Evolutionary conservation across 306 rosid species (phyloP).

Genomic region (Corylus heterophylla): DNA sequence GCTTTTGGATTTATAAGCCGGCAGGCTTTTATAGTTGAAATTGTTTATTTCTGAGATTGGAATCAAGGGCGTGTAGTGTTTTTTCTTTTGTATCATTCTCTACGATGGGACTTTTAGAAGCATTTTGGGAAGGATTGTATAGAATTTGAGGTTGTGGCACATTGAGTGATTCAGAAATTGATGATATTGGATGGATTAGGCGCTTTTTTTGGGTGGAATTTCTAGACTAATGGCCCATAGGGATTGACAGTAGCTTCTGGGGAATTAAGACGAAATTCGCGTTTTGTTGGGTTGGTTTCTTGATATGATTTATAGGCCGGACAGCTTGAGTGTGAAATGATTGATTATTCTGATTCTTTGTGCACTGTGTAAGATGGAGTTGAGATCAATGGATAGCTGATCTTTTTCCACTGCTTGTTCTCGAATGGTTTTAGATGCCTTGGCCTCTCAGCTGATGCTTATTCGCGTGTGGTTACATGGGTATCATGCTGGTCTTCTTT

Average conservation of each 20-base stretch:
- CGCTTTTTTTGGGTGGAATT: not conserved
- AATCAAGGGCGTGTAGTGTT: not conserved
- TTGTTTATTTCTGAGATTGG: not conserved
- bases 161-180: not conserved
- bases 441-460: not conserved
- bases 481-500: not conserved
- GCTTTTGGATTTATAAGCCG: not conserved
- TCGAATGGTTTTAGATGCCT: not conserved
- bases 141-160: not conserved
- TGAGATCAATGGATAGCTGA: not conserved
- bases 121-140: not conserved
- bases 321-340: not conserved
- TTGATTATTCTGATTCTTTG: not conserved
- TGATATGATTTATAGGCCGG: not conserved
- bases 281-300: not conserved
- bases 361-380: not conserved
- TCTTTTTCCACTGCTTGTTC: not conserved
- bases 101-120: not conserved
- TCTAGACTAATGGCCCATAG: not conserved
- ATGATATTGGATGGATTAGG: not conserved
- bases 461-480: not conserved
- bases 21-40: too few relatives aligned
- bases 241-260: not conserved
- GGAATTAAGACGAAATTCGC: not conserved
- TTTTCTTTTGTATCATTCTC: not conserved